A percentile compares a stretch with the other conserved stretches of the same genome.
Conservation (phyloP, 441 rosid species). For the Eruca vesicaria region DNA sequence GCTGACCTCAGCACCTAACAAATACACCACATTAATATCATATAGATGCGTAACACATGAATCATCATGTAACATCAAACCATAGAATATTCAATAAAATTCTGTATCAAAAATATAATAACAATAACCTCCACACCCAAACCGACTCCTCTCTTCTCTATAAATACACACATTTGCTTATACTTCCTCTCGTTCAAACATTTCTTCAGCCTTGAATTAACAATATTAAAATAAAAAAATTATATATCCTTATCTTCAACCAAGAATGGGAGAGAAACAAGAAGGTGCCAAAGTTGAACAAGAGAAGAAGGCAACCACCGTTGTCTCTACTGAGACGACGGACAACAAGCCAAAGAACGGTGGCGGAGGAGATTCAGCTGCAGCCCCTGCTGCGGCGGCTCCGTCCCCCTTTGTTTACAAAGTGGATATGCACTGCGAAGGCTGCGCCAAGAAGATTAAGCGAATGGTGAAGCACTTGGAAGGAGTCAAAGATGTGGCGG, state of each 20-base stretch:
- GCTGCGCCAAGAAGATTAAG: constrained; percentile 79
- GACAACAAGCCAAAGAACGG: constrained; percentile 25
- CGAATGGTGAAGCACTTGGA: constrained; percentile 45
- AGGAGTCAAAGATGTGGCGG: constrained; percentile 70
- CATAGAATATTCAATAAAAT: constrained; percentile 8
- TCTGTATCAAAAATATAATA: neutral
- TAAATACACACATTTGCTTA: constrained; percentile 33
- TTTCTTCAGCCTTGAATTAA: constrained; percentile 8
- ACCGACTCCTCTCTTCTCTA: constrained; percentile 10
- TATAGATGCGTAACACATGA: neutral
- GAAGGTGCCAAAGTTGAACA: constrained; percentile 47
- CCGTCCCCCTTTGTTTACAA: constrained; percentile 55
- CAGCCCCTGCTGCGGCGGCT: constrained; percentile 40
- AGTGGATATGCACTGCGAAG: constrained; percentile 86
- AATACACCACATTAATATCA: constrained; percentile 14
- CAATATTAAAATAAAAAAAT: neutral
- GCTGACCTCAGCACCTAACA: constrained; percentile 32
- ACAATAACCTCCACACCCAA: constrained; percentile 1
- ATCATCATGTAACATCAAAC: constrained; percentile 22
- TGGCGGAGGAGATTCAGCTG: constrained; percentile 3
- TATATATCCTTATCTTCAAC: constrained; percentile 3
- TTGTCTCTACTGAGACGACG: neutral
- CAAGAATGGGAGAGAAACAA: constrained; percentile 68
- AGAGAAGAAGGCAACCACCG: constrained; percentile 56
- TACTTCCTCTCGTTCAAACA: constrained; percentile 32